Evolutionary conservation across 352 stramenopile species (phyloP).

Genomic region (Globisporangium takayamanum): DNA sequence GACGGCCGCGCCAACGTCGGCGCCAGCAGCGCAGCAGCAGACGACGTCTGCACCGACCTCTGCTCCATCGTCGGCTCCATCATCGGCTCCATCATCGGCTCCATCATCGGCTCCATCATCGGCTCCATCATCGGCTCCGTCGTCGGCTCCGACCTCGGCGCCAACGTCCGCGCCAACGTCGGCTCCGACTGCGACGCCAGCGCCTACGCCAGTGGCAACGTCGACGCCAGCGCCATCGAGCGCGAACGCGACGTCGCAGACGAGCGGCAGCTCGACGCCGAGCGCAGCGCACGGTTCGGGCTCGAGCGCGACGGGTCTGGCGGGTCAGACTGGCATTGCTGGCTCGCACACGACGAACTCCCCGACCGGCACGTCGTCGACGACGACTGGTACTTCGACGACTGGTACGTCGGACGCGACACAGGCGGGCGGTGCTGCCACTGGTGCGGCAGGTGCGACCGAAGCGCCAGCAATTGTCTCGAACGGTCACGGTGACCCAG

Average conservation of each 20-base stretch:
- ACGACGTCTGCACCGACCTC: not conserved
- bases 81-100: conserved; percentile 4
- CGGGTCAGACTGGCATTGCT: not conserved
- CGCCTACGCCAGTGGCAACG: not conserved
- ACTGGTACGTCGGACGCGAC: not conserved
- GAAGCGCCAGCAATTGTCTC: not conserved
- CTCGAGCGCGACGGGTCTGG: conserved; percentile 21
- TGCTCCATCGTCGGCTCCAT: not conserved
- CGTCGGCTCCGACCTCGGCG: conserved; percentile 1
- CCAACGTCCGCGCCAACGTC: conserved; percentile 9
- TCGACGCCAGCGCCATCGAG: not conserved
- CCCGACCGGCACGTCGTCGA: conserved; percentile 1
- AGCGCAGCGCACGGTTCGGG: conserved; percentile 47
- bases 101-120: conserved; percentile 3
- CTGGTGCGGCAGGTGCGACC: not conserved
- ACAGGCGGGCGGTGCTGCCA: conserved; percentile 1
- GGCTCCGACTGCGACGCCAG: conserved; percentile 4
- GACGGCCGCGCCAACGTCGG: conserved; percentile 11
- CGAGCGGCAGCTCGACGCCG: conserved; percentile 19
- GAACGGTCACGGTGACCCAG: conserved; percentile 11
- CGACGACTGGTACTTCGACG: not conserved
- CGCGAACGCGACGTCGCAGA: not conserved
- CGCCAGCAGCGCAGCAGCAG: not conserved
- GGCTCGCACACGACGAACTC: conserved; percentile 6
- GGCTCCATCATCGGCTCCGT: conserved; percentile 4